A percentile compares a stretch with the other conserved stretches of the same genome.
phyloP scores from a whole-genome alignment of 805 yeast species.

The Ogataea methylovora region DNA sequence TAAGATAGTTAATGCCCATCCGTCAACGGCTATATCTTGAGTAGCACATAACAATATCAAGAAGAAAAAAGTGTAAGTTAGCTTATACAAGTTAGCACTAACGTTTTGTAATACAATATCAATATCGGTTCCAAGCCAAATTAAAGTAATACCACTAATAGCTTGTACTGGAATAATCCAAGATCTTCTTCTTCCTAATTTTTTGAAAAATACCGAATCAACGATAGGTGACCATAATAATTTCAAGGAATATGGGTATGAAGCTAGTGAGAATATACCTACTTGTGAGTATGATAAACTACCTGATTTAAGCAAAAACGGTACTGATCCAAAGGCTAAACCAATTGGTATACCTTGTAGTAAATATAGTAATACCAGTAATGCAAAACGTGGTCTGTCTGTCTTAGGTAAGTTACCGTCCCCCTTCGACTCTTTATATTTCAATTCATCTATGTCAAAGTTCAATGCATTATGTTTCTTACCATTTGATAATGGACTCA shows the following conservation, averaged over 20 bases:
- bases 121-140: constrained; percentile 54
- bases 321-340: constrained; percentile 88
- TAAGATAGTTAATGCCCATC: constrained; percentile 93
- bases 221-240: constrained; percentile 94
- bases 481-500: constrained; percentile 4
- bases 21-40: constrained; percentile 98
- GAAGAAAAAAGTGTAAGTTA: constrained; percentile 67
- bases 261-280: constrained; percentile 84
- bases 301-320: constrained; percentile 73
- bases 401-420: constrained; percentile 17
- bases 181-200: constrained; percentile 74
- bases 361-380: constrained; percentile 68
- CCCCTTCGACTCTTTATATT: not conserved
- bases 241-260: constrained; percentile 91
- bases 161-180: constrained; percentile 95
- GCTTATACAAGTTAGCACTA: constrained; percentile 36
- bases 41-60: constrained; percentile 90
- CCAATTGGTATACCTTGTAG: constrained; percentile 98
- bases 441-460: not conserved
- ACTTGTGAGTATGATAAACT: constrained; percentile 81
- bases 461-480: not conserved
- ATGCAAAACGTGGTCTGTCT: constrained; percentile 70
- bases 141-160: constrained; percentile 62
- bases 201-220: constrained; percentile 68
- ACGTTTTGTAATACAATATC: constrained; percentile 46